Evolutionary conservation across 805 yeast species (phyloP).

Genomic region (Maudiozyma pseudohumilis): DNA sequence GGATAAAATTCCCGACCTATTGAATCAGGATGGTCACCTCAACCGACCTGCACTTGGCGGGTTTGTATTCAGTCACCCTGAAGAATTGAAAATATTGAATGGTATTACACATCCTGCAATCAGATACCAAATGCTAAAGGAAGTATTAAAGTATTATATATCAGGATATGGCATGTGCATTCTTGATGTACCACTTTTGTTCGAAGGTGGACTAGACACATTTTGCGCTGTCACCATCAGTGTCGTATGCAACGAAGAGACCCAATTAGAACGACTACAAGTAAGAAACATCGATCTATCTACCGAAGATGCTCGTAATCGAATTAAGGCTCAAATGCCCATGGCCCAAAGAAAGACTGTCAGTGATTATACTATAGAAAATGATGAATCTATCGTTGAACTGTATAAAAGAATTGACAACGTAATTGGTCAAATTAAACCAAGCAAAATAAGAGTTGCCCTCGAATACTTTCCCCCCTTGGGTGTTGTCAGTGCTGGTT

Average conservation of each 20-base stretch:
- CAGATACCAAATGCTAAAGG: conserved; percentile 46
- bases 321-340: conserved; percentile 73
- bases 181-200: conserved; percentile 82
- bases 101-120: conserved; percentile 84
- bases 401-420: conserved; percentile 37
- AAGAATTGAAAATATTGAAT: conserved; percentile 52
- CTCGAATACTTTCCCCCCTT: conserved; percentile 36
- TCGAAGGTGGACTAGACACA: conserved; percentile 63
- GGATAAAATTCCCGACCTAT: conserved; percentile 40
- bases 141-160: conserved; percentile 49
- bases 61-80: conserved; percentile 62
- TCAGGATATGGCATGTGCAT: conserved; percentile 50
- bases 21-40: conserved; percentile 32
- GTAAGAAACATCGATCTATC: conserved; percentile 59
- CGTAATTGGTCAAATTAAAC: conserved; percentile 31
- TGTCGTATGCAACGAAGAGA: conserved; percentile 48
- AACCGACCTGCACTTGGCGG: conserved; percentile 71
- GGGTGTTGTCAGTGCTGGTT: conserved; percentile 28
- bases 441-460: conserved; percentile 26
- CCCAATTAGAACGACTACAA: conserved; percentile 55
- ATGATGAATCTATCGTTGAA: conserved; percentile 38
- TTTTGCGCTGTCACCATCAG: conserved; percentile 66
- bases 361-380: conserved; percentile 63
- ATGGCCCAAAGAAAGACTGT: conserved; percentile 43
- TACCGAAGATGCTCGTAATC: conserved; percentile 53